Base-by-base conservation (phyloP, 495 filamentous ascomycete species). In the Hypoxylon fuscum region DNA sequence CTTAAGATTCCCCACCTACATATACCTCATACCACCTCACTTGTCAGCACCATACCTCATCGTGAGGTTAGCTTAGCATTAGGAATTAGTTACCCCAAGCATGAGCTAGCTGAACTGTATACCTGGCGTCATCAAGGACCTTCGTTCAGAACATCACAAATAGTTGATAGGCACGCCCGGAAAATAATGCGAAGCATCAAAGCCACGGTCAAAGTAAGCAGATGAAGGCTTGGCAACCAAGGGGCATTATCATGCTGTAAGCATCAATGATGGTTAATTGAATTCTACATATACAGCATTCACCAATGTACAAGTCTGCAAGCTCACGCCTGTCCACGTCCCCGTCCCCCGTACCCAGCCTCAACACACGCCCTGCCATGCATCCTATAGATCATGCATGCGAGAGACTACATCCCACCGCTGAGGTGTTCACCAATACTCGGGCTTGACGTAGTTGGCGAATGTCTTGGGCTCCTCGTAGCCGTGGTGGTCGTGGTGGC, bases 381-480 rank as follows among this genome's bases (percentile, higher is more conserved):
- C 37, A 49, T 29, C 29, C 29, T 48, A 17, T 23, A 20, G 44
- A 20, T 31, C 5, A 15, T 0, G 25, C n/a, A n/a, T n/a, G n/a
- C n/a, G n/a, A n/a, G n/a, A n/a, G n/a, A n/a, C n/a, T n/a, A n/a
- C n/a, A n/a, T n/a, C n/a, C n/a, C n/a, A n/a, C n/a, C n/a, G n/a
- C n/a, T n/a, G n/a, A n/a, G n/a, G n/a, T 8, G 20, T 50, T 70
- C 90, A 97, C 82, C 87, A 85, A 85, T 98, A 98, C 70, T 95
- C 83, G 23, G 92, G 90, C 85, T 88, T 90, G 74, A 98, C 89
- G 80, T 79, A 97, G 84, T 98, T 88, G 75, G 90, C 90, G 65
- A 96, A 92, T 55, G 89, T 96, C 87, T 95, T 94, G 73, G 91
- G 90, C 79, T 95, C 91, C 76, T 85, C 83, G 72, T 81, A 86